A percentile compares a stretch with the other conserved stretches of the same genome.
These are phyloP conservation scores for Penicillium sp. DNA, from an alignment of 2,329 filamentous ascomycete genomes.

Conservation along the genomic window DNA sequence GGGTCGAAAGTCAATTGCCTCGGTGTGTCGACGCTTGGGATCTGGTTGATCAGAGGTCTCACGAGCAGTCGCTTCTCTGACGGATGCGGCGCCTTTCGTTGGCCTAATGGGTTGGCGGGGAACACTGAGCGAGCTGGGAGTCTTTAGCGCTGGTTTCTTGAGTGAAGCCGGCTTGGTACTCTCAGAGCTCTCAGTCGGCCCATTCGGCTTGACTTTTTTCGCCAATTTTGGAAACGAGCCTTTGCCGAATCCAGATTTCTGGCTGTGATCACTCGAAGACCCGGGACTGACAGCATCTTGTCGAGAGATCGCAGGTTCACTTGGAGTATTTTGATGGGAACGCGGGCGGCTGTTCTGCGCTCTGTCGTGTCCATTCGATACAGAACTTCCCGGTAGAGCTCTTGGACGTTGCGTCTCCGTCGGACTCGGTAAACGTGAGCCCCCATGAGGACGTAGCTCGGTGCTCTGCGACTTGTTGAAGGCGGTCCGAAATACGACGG, in stretches of 20 bases:
- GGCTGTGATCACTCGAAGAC: constrained; percentile 28
- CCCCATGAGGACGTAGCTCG: constrained; percentile 38
- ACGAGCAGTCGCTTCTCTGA: constrained; percentile 26
- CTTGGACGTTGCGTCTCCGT: constrained; percentile 12
- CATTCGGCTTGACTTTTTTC: constrained; percentile 41
- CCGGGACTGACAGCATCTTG: constrained; percentile 19
- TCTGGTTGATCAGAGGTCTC: constrained; percentile 17
- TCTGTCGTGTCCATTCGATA: constrained; percentile 2
- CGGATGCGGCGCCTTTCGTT: constrained; percentile 26
- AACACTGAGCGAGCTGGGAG: constrained; percentile 13
- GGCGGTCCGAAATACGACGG: constrained; percentile 53
- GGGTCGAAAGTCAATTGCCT: constrained; percentile 21
- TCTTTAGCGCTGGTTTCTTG: constrained; percentile 30
- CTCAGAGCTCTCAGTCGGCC: constrained; percentile 34
- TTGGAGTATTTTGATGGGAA: constrained; percentile 14
- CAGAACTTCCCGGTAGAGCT: background rate
- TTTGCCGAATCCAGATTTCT: constrained; percentile 35
- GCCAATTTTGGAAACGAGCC: constrained; percentile 41
- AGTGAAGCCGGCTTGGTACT: constrained; percentile 25
- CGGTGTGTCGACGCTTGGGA: constrained; percentile 21
- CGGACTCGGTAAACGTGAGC: background rate
- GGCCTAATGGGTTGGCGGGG: constrained; percentile 25
- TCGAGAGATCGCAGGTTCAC: constrained; percentile 8
- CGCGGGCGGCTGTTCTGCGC: constrained; percentile 2
- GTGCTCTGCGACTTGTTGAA: constrained; percentile 50